Evolutionary conservation across 2,329 filamentous ascomycete genomes (phyloP).

Genomic region (Ascochyta koolunga): DNA sequence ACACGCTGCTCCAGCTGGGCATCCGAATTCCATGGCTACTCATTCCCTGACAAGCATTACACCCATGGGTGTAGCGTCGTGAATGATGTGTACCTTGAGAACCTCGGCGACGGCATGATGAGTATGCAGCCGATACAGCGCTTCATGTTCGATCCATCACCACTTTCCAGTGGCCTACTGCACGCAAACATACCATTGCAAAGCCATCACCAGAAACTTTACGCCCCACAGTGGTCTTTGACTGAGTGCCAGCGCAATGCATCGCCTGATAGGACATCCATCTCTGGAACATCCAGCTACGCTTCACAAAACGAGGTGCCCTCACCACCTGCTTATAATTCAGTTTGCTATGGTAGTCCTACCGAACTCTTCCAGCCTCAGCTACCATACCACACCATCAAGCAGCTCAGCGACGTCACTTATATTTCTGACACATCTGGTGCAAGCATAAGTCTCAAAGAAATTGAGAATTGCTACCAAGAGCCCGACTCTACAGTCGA

Average conservation of each 20-base stretch:
- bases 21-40: not conserved
- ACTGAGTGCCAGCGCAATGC: constrained; percentile 29
- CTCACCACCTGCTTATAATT: constrained; percentile 31
- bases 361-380: constrained; percentile 23
- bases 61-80: constrained; percentile 15
- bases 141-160: constrained; percentile 40
- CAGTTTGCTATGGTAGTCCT: constrained; percentile 27
- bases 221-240: constrained; percentile 31
- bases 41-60: constrained; percentile 20
- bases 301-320: constrained; percentile 38
- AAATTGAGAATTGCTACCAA: constrained; percentile 42
- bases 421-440: constrained; percentile 22
- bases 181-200: constrained; percentile 34
- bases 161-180: constrained; percentile 34
- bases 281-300: constrained; percentile 40
- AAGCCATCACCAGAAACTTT: constrained; percentile 22
- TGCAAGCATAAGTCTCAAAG: constrained; percentile 34
- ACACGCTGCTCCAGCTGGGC: constrained; percentile 20
- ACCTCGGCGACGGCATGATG: constrained; percentile 26
- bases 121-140: constrained; percentile 43
- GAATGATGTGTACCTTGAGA: constrained; percentile 27
- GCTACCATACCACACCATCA: constrained; percentile 26
- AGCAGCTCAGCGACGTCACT: constrained; percentile 21
- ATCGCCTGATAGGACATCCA: constrained; percentile 45
- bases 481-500: constrained; percentile 33